Percentiles rank a stretch among this genome's conserved stretches.
These are phyloP conservation scores for Ganoderma multipileum DNA, from an alignment of 1,284 basidiomycete species.

Conservation along the genomic window DNA sequence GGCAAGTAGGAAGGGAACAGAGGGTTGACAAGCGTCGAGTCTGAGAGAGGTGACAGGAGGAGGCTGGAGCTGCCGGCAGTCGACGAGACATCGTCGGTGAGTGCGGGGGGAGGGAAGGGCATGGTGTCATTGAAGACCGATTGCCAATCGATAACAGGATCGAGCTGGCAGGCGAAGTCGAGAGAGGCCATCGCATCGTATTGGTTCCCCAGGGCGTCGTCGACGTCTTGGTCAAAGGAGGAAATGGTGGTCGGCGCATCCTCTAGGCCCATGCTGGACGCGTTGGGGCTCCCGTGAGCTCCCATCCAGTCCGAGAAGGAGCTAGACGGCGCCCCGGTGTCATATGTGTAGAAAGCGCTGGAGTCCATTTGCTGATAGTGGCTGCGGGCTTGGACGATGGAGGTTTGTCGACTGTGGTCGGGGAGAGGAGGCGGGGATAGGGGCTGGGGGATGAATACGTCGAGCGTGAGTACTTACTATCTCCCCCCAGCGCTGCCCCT, in stretches of 20 bases:
- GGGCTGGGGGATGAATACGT: background rate
- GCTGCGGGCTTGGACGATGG: background rate
- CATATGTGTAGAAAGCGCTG: background rate
- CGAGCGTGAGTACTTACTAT: constrained; percentile 5
- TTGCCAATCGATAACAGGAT: constrained; percentile 3
- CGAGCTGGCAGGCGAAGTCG: background rate
- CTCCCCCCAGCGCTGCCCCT: background rate
- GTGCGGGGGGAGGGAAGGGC: constrained; percentile 4
- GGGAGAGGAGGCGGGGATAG: background rate
- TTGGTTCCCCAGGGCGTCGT: background rate
- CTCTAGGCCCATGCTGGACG: constrained; percentile 7
- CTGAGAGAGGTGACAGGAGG: background rate
- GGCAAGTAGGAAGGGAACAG: background rate
- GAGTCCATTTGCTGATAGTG: background rate
- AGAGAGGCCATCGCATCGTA: background rate
- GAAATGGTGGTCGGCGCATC: background rate
- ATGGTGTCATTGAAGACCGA: background rate
- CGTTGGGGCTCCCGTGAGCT: constrained; percentile 2
- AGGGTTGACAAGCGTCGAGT: background rate
- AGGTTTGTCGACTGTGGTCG: background rate
- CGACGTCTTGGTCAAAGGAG: constrained; percentile 9
- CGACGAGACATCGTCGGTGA: background rate
- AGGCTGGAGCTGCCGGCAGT: background rate
- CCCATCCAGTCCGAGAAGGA: constrained; percentile 10
- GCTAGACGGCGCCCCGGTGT: background rate